Conservation (phyloP, 2,329 filamentous ascomycete genomes). For the Paraconiothyrium sp. region DNA sequence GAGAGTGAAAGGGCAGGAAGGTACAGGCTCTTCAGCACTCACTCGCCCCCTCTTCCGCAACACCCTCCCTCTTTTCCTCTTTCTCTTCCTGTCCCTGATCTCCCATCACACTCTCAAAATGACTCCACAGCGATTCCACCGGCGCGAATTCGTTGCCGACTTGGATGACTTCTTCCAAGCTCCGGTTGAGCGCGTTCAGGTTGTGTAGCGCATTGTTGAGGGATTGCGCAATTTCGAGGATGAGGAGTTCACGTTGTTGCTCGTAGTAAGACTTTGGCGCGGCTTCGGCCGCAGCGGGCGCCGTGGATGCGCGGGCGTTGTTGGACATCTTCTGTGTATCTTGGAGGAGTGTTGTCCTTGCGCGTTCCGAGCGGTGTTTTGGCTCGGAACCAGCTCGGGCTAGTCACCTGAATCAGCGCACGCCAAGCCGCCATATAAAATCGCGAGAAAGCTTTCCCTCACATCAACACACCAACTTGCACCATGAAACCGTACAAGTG, state of each 20-base stretch:
- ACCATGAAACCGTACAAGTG: constrained; percentile 49
- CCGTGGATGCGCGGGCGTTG: constrained; percentile 29
- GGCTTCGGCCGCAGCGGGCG: constrained; percentile 24
- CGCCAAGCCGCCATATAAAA: constrained; percentile 17
- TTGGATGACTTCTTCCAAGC: constrained; percentile 87
- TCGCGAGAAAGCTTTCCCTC: constrained; percentile 14
- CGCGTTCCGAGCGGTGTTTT: constrained; percentile 3
- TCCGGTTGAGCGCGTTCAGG: constrained; percentile 94
- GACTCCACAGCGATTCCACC: constrained; percentile 95
- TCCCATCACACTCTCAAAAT: constrained; percentile 96
- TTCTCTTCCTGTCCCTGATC: constrained; percentile 27
- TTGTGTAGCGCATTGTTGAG: constrained; percentile 94
- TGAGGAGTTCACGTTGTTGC: constrained; percentile 75
- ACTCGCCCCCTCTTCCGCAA: constrained; percentile 14
- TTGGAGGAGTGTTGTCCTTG: neutral
- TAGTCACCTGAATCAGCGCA: constrained; percentile 12
- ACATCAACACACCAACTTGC: constrained; percentile 19
- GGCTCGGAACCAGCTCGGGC: neutral
- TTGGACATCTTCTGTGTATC: constrained; percentile 30
- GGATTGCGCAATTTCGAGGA: constrained; percentile 76
- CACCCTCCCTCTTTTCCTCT: constrained; percentile 30
- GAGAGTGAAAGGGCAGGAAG: neutral
- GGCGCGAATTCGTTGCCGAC: constrained; percentile 98
- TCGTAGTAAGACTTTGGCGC: constrained; percentile 70
- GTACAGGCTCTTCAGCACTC: constrained; percentile 3